Evolutionary conservation across 495 filamentous ascomycete genomes (phyloP), one percentile per base, ranked within the genome.

Genomic region (Xanthoparmelia taractica): DNA sequence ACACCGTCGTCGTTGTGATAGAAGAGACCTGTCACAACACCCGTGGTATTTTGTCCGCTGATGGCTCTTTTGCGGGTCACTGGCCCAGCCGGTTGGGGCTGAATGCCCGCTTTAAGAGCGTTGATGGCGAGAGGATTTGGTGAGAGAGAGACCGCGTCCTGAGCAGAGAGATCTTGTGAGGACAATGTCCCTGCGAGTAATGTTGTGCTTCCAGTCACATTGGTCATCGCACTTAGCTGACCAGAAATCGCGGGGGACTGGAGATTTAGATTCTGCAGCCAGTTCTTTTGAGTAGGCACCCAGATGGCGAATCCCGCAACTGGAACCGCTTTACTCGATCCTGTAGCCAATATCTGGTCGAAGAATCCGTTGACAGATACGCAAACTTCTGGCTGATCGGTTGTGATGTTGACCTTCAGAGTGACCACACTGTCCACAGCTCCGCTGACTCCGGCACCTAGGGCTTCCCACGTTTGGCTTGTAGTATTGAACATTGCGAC

Each of bases 361-460:
- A 99, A 99, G 68, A 85, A 79, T 31, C 94, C 94, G 68, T 85
- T 95, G 54, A 99, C 74, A 5, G 86, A 83, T 57, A 97, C 80
- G 37, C 86, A 88, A 8, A 83, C 81, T 72, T 95, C 90, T 15
- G 86, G 84, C 12, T 80, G 77, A 33, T 84, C 82, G 36, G 73
- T 75, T 5, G 87, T 94, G 40, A 96, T 74, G 73, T 96, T 97
- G 69, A 97, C 75, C n/a, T 82, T 80, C 63, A 96, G 77, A 2
- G 85, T 81, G 57, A 95, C 86, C 56, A 97, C 82, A 17, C 79
- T 78, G 41, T 74, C 76, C 37, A 98, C 94, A 17, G 75, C 77
- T 20, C 93, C 94, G 71, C 94, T 87, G 62, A 97, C 87, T 50
- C 94, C 94, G 52, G 85, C 88, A 43, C 93, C 94, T 11, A 99